Conservation (phyloP, 129 eudicot genomes). For the Logfia minima region DNA sequence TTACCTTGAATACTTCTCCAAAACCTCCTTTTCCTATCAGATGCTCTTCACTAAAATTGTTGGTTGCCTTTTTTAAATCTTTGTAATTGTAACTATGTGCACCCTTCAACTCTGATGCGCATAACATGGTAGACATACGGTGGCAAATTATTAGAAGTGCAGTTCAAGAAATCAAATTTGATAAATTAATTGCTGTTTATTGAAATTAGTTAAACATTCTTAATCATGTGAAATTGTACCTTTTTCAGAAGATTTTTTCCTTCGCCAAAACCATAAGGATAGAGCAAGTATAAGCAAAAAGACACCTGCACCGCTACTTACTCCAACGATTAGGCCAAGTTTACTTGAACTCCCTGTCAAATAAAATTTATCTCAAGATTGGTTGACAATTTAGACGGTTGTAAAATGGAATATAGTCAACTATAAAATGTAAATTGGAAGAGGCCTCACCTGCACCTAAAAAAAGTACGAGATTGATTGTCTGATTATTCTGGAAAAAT, state of each 20-base stretch:
- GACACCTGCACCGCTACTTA: conserved; percentile 39
- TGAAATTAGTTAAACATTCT: background rate
- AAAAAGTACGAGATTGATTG: conserved; percentile 40
- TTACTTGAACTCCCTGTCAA: conserved; percentile 47
- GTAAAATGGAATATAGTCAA: background rate
- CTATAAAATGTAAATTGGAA: background rate
- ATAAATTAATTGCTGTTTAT: background rate
- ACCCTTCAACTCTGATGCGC: conserved; percentile 35
- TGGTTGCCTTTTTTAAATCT: conserved; percentile 33
- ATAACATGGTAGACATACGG: conserved; percentile 17
- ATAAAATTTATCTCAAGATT: background rate
- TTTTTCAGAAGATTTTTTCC: conserved; percentile 34
- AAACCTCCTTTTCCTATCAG: conserved; percentile 67
- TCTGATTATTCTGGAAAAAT: conserved; percentile 34
- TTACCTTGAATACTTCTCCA: conserved; percentile 59
- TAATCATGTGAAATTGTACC: conserved; percentile 20
- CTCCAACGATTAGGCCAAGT: conserved; percentile 26
- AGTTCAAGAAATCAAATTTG: background rate
- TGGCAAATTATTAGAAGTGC: background rate
- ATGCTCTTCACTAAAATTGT: conserved; percentile 43
- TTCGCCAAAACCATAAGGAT: conserved; percentile 28
- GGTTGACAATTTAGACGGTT: background rate
- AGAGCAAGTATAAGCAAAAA: conserved; percentile 35
- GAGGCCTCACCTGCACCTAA: conserved; percentile 39
- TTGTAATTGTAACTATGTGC: conserved; percentile 27